phyloP scores from a whole-genome alignment of 805 yeast species.

The Starmerella vitae region DNA sequence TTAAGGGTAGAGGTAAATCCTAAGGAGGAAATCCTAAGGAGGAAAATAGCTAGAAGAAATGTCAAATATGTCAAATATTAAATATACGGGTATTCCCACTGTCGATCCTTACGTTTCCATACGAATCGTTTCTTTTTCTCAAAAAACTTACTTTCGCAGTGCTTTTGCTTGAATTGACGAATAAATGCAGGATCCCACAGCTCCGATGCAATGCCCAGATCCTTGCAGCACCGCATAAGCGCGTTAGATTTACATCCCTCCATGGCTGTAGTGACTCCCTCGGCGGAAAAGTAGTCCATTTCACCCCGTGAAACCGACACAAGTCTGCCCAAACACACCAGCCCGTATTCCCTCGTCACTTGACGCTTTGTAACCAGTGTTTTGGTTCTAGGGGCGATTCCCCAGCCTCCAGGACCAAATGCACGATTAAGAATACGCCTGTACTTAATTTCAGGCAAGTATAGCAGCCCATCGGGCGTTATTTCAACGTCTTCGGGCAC shows the following conservation, averaged over 20 bases:
- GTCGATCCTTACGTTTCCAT: constrained; percentile 79
- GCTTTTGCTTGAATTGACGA: constrained; percentile 44
- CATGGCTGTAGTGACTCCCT: constrained; percentile 84
- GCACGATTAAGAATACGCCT: constrained; percentile 78
- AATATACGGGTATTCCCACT: constrained; percentile 68
- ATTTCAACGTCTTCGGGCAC: constrained; percentile 69
- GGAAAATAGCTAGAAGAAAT: too few relatives aligned
- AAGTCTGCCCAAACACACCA: constrained; percentile 73
- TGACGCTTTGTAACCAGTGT: constrained; percentile 59
- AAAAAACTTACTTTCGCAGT: constrained; percentile 73
- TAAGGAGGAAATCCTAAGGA: too few relatives aligned
- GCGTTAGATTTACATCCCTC: constrained; percentile 97
- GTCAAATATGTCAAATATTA: too few relatives aligned
- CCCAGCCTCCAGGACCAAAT: constrained; percentile 99
- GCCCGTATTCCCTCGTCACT: constrained; percentile 80
- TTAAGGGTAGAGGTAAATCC: too few relatives aligned
- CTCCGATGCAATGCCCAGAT: constrained; percentile 90
- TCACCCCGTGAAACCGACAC: constrained; percentile 93
- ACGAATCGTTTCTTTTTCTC: constrained; percentile 66
- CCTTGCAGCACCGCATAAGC: constrained; percentile 94
- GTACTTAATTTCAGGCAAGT: constrained; percentile 89
- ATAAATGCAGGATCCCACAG: constrained; percentile 95
- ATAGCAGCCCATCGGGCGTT: constrained; percentile 87
- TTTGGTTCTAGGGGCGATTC: constrained; percentile 83
- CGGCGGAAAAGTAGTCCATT: constrained; percentile 77